Evolutionary conservation across 805 yeast species (phyloP).

Genomic region (Lachancea waltii): DNA sequence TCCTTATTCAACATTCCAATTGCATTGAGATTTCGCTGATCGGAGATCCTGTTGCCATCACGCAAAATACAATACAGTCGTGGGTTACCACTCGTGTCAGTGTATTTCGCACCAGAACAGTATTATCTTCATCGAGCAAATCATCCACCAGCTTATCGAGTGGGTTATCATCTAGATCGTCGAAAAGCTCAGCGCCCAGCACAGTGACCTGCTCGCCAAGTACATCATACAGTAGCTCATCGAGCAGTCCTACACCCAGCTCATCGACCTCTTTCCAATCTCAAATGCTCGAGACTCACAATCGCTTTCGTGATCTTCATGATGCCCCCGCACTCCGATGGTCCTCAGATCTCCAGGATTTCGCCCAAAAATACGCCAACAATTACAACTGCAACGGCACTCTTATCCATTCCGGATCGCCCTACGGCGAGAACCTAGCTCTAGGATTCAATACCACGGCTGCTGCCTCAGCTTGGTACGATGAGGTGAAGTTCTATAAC

Average conservation of each 20-base stretch:
- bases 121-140: too few relatives aligned
- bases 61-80: constrained; percentile 1
- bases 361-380: constrained; percentile 54
- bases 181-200: not conserved
- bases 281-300: constrained; percentile 50
- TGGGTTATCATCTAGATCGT: not conserved
- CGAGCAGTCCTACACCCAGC: constrained; percentile 5
- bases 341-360: constrained; percentile 44
- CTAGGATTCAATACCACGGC: constrained; percentile 54
- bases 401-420: constrained; percentile 57
- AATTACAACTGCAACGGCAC: constrained; percentile 49
- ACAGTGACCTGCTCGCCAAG: constrained; percentile 13
- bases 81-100: constrained; percentile 15
- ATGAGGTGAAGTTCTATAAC: constrained; percentile 49
- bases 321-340: constrained; percentile 47
- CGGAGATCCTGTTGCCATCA: not conserved
- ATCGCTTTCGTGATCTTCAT: constrained; percentile 49
- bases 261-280: constrained; percentile 4
- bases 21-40: too few relatives aligned
- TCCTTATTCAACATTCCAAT: too few relatives aligned
- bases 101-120: constrained; percentile 14
- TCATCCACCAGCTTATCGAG: constrained; percentile 3
- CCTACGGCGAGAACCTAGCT: constrained; percentile 79
- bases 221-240: constrained; percentile 12
- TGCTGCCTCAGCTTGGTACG: constrained; percentile 72